Evolutionary conservation across 2,329 filamentous ascomycete genomes (phyloP), one percentile per base, ranked within the genome.

Genomic region (Venturia oleaginea): DNA sequence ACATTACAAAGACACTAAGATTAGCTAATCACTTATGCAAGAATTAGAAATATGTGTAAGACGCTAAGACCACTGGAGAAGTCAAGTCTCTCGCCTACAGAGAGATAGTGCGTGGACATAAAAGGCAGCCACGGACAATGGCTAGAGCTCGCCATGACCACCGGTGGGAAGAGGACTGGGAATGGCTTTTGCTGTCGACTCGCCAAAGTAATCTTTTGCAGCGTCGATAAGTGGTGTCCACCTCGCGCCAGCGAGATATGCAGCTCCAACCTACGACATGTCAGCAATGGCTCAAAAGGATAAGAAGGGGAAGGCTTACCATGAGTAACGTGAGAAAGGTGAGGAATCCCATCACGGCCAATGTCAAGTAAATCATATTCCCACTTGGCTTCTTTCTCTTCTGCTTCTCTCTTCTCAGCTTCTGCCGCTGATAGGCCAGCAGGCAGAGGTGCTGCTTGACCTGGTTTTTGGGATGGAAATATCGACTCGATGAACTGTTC

Each of bases 401-500:
- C 78, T 69, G 85, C 77, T 70, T 81, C 78, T 66, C 80, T 77
- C 71, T 80, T 81, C 64, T 78, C 80, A 10, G 81, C 82, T 71
- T 90, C 86, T 67, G 84, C 80, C 10, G 84, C 72, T 65, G 70
- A 79, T 48, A 72, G 69, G 55, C 70, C 70, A 32, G 27, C 69
- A 68, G 64, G 66, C 65, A 19, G 48, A 32, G 24, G 32, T 61
- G 15, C 3, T 46, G 65, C 63, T 32, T 79, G 76, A 71, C 88
- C 86, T 55, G 89, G 84, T 67, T 90, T 86, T 76, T 96, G 91
- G 10, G 85, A 84, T 3, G 94, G 94, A 84, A 92, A 97, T 69
- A 97, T 86, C 5, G 86, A 87, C 76, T 97, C 93, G 74, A 97
- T 96, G 74, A 96, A 96, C 80, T 94, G 90, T 75, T 97, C 92